Percentiles rank a stretch among this genome's conserved stretches.
phyloP scores from a whole-genome alignment of 1,284 basidiomycete species.

The Apiotrichum brassicae region DNA sequence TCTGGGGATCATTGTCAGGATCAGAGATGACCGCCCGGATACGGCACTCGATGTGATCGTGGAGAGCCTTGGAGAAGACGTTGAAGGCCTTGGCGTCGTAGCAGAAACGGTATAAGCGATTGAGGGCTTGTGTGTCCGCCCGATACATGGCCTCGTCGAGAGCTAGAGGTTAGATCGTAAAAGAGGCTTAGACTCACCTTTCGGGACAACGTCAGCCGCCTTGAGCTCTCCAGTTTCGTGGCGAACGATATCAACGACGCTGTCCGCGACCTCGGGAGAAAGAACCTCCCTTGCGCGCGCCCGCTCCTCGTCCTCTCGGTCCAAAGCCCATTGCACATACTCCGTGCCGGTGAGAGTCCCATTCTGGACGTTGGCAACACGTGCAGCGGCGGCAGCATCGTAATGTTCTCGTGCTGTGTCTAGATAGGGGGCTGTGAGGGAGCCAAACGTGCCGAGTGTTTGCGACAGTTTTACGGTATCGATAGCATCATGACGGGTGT shows the following conservation, averaged over 20 bases:
- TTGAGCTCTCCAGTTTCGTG: conserved; percentile 19
- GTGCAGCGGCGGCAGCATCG: conserved; percentile 5
- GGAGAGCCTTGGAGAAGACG: conserved; percentile 59
- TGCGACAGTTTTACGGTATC: conserved; percentile 19
- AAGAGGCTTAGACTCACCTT: conserved; percentile 12
- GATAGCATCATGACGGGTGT: not conserved
- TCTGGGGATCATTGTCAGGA: conserved; percentile 57
- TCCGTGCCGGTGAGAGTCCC: conserved; percentile 20
- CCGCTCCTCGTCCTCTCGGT: conserved; percentile 28
- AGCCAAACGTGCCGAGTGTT: conserved; percentile 17
- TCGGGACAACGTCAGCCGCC: conserved; percentile 19
- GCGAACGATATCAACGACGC: conserved; percentile 19
- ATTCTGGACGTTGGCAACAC: conserved; percentile 17
- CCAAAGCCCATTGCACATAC: conserved; percentile 33
- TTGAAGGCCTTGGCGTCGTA: conserved; percentile 55
- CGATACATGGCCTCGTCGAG: conserved; percentile 56
- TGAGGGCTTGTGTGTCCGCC: conserved; percentile 53
- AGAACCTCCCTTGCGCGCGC: conserved; percentile 22
- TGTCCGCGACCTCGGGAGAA: conserved; percentile 12
- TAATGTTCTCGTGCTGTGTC: conserved; percentile 24
- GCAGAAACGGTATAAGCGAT: conserved; percentile 60
- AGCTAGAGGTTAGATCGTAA: conserved; percentile 56
- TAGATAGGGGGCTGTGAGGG: conserved; percentile 25
- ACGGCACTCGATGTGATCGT: conserved; percentile 50
- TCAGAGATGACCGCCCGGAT: conserved; percentile 34